Percentiles rank a stretch among this genome's conserved stretches.
These are phyloP conservation scores for Chalciporus piperatus DNA, from an alignment of 768 basidiomycete genomes.

Conservation along the genomic window DNA sequence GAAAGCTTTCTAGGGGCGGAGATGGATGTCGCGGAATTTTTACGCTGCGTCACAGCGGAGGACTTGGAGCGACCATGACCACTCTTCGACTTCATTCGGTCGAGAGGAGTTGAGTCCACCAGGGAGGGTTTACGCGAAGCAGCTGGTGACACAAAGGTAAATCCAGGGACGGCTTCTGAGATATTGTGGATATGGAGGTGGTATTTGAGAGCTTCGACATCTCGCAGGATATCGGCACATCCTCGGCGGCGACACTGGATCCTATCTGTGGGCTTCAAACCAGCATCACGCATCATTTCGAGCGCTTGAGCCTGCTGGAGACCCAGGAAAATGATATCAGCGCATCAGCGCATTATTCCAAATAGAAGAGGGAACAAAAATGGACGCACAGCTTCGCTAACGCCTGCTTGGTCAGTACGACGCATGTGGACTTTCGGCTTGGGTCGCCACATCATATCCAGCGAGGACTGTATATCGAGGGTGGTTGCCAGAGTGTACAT, in stretches of 20 bases:
- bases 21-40: not conserved
- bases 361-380: not conserved
- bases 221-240: constrained; percentile 42
- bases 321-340: constrained; percentile 1
- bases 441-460: constrained; percentile 33
- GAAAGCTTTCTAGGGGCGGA: constrained; percentile 16
- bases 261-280: constrained; percentile 27
- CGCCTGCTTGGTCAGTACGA: constrained; percentile 35
- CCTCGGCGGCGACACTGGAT: constrained; percentile 45
- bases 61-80: constrained; percentile 20
- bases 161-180: constrained; percentile 26
- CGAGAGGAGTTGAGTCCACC: not conserved
- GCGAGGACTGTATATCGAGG: constrained; percentile 9
- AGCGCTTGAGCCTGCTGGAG: constrained; percentile 25
- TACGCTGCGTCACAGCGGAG: constrained; percentile 1
- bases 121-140: not conserved
- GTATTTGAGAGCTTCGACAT: constrained; percentile 45
- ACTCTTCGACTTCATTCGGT: constrained; percentile 3
- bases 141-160: not conserved
- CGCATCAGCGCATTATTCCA: not conserved
- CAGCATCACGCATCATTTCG: constrained; percentile 25
- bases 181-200: constrained; percentile 60
- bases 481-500: constrained; percentile 22
- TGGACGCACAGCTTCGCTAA: constrained; percentile 40
- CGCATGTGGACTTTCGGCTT: constrained; percentile 34